phyloP scores from a whole-genome alignment of 305 asterid species.

The Plantago lanceolata region DNA sequence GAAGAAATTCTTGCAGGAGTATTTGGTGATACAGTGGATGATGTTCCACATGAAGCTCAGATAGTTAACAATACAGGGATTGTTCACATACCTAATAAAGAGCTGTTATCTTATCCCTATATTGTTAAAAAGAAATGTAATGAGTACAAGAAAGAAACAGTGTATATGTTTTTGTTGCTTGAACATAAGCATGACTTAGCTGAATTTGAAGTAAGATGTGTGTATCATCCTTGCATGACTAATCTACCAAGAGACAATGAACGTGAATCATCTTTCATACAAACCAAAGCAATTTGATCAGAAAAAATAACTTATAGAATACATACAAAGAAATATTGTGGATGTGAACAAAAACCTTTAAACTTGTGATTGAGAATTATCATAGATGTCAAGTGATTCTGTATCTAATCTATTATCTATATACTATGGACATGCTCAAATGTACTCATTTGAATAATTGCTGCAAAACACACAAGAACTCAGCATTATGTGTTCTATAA shows the following conservation, averaged over 20 bases:
- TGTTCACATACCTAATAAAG: too few relatives aligned
- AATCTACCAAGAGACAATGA: conserved; percentile 26
- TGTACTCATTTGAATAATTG: conserved; percentile 25
- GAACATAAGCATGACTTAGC: conserved; percentile 11
- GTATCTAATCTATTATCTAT: conserved; percentile 16
- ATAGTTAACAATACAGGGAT: too few relatives aligned
- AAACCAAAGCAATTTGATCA: background rate
- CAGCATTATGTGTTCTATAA: conserved; percentile 50
- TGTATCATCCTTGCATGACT: conserved; percentile 23
- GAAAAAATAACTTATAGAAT: background rate
- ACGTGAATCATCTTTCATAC: background rate
- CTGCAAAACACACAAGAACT: conserved; percentile 44
- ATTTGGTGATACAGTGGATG: too few relatives aligned
- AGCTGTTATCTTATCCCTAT: too few relatives aligned
- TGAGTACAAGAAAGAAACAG: too few relatives aligned
- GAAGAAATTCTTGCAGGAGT: too few relatives aligned
- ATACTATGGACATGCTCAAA: conserved; percentile 27
- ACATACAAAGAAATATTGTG: conserved; percentile 16
- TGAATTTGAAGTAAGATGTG: conserved; percentile 21
- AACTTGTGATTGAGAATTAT: conserved; percentile 11
- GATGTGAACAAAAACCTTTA: too few relatives aligned
- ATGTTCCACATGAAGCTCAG: too few relatives aligned
- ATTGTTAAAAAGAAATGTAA: too few relatives aligned
- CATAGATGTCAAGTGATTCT: conserved; percentile 24
- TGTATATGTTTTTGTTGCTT: too few relatives aligned